These are phyloP conservation scores for Chionographis japonica DNA, from an alignment of 106 monocot species.

Conservation along the genomic window DNA sequence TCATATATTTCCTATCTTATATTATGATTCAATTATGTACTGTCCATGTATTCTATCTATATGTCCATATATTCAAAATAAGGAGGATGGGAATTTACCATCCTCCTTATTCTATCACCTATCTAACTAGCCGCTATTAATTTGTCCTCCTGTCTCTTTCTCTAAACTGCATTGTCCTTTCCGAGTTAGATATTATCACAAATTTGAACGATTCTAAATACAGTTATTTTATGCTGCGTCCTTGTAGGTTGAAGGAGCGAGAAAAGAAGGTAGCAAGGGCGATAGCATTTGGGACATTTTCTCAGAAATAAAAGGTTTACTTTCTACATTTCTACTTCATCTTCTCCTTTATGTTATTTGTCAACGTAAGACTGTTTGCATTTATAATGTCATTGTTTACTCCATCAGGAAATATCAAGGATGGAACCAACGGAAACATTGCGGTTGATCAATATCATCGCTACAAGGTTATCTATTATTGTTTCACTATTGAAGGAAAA, in stretches of 20 bases:
- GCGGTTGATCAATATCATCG: constrained; percentile 92
- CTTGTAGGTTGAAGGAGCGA: constrained; percentile 89
- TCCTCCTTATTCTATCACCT: too few species aligned
- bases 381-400: constrained; percentile 5
- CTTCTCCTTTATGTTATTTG: neutral
- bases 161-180: too few species aligned
- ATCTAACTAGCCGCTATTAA: too few species aligned
- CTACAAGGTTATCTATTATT: constrained; percentile 58
- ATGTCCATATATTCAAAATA: too few species aligned
- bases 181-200: too few species aligned
- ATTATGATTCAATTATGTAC: too few species aligned
- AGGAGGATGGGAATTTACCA: too few species aligned
- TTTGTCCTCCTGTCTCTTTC: too few species aligned
- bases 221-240: neutral
- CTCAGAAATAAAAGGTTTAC: constrained; percentile 49
- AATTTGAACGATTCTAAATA: neutral
- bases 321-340: neutral
- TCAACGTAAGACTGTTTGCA: too few species aligned
- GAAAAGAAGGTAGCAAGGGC: constrained; percentile 62
- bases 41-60: too few species aligned
- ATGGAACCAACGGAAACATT: constrained; percentile 67
- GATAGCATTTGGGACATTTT: constrained; percentile 93
- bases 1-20: too few species aligned
- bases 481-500: neutral
- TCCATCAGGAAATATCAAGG: constrained; percentile 57